A percentile compares a stretch with the other conserved stretches of the same genome.
phyloP scores from a whole-genome alignment of 441 rosid species.

The Corymbia citriodora region DNA sequence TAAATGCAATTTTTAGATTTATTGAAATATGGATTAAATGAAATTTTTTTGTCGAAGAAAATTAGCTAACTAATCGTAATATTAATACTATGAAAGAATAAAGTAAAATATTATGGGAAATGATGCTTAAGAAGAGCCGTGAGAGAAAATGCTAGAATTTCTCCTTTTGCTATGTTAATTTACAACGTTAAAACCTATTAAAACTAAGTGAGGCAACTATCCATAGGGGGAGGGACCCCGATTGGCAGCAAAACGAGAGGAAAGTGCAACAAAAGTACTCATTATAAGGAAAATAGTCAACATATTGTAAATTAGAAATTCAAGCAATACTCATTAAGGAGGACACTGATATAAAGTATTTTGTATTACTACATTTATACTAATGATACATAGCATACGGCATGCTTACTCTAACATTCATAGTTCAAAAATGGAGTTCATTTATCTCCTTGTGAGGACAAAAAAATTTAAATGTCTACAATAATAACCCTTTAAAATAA shows the following conservation, averaged over 20 bases:
- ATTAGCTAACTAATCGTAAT: background rate
- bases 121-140: background rate
- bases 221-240: background rate
- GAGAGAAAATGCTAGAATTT: background rate
- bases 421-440: background rate
- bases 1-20: no score
- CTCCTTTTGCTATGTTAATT: background rate
- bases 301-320: background rate
- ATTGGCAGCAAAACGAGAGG: background rate
- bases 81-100: background rate
- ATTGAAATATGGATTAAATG: background rate
- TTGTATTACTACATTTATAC: no score
- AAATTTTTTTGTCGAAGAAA: background rate
- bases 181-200: background rate
- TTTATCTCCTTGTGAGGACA: background rate
- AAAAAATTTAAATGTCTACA: background rate
- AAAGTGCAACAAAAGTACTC: background rate
- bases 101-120: background rate
- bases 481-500: background rate
- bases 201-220: background rate
- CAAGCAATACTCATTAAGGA: background rate
- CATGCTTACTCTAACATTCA: rapidly evolving
- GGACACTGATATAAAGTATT: background rate
- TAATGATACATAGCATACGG: rapidly evolving
- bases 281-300: background rate